Conservation (phyloP, 2,329 filamentous ascomycete species). For the Apiospora marii region DNA sequence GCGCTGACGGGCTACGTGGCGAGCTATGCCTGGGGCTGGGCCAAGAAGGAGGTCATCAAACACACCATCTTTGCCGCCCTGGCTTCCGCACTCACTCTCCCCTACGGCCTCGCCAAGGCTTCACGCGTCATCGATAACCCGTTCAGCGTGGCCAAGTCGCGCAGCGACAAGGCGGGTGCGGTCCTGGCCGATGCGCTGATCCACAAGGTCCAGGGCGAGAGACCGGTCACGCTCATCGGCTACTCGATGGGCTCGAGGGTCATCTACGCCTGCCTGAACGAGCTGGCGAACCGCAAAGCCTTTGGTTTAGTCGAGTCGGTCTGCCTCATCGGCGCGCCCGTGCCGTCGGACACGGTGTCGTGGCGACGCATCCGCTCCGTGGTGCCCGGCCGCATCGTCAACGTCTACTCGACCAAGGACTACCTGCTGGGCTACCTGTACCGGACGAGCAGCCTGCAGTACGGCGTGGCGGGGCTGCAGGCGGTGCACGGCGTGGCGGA, state of each 20-base stretch:
- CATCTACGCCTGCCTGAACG: slow-evolving; percentile 82
- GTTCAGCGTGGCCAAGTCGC: slow-evolving; percentile 78
- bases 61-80: slow-evolving; percentile 63
- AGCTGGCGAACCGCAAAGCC: slow-evolving; percentile 77
- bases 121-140: slow-evolving; percentile 82
- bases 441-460: slow-evolving; percentile 82
- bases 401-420: slow-evolving; percentile 87
- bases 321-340: slow-evolving; percentile 83
- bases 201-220: slow-evolving; percentile 82
- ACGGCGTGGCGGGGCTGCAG: slow-evolving; percentile 85
- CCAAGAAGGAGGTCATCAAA: slow-evolving; percentile 61
- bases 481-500: slow-evolving; percentile 70
- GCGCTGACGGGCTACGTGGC: slow-evolving; percentile 81
- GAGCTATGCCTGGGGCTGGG: slow-evolving; percentile 82
- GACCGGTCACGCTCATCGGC: slow-evolving; percentile 81
- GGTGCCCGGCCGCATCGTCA: slow-evolving; percentile 83
- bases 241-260: slow-evolving; percentile 84
- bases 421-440: slow-evolving; percentile 90
- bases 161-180: slow-evolving; percentile 76
- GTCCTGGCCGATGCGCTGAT: slow-evolving; percentile 84
- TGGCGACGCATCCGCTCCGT: slow-evolving; percentile 84
- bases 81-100: slow-evolving; percentile 65
- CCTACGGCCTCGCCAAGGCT: slow-evolving; percentile 69
- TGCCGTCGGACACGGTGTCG: slow-evolving; percentile 72
- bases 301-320: slow-evolving; percentile 87